Base-by-base conservation (phyloP, 371 early-diverging fungal genomes). In the Mortierella sp. region DNA sequence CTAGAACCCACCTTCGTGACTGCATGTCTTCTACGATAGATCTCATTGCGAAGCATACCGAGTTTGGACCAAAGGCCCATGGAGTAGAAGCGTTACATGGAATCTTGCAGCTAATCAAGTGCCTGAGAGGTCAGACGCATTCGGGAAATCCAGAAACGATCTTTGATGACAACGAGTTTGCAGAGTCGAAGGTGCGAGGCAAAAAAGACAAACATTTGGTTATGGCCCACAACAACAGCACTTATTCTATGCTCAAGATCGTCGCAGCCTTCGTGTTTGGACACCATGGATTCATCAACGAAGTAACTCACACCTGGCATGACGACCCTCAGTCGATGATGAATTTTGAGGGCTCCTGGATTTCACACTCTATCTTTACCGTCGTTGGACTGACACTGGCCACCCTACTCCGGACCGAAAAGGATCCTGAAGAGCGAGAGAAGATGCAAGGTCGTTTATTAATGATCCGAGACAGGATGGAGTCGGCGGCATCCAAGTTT, bases 331-430 rank as follows among this genome's bases (percentile, higher is more conserved):
- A 61, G 25, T 76, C 77, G 22, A 54, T 69, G 34, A 60, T 76
- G 69, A 76, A 76, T 43, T 69, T 69, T 61, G 77, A 76, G 10
- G 65, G 69, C 0, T 60, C 69, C 5, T 76, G 77, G 77, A 60
- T 76, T 0, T 27, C 66, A 2, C 69, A 69, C 19, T 37, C 62
- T 12, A 51, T 69, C 37, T 76, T 61, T 34, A 73, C 68, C 0
- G 63, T 62, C 6, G 56, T 76, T 3, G 69, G 65, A 13, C 44
- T 76, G 22, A 12, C 70, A 1, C 39, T 76, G 41, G 69, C 46
- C 6, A 76, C 47, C 34, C 17, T 76, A 39, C 39, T 76, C 13
- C 46, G 66, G 27, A 69, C 60, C 6, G 77, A 76, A 45, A 48
- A 49, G 41, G 64, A 68, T 44, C 51, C 59, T 0, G 63, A 49